Conservation (phyloP, 2,329 filamentous ascomycete species). For the Xylariales sp. region DNA sequence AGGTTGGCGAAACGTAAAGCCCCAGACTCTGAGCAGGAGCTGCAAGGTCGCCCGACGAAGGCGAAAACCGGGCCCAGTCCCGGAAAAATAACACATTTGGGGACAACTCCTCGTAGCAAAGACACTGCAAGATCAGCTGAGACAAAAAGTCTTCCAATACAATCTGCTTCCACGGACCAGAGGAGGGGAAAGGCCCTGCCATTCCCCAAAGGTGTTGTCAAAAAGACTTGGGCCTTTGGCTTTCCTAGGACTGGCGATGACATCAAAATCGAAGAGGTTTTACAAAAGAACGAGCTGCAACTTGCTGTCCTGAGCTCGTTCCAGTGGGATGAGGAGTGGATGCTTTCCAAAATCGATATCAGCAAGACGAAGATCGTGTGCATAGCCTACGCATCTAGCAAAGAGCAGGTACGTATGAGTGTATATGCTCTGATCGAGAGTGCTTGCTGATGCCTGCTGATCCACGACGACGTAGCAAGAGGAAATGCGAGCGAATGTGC, state of each 20-base stretch:
- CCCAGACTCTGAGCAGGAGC: constrained; percentile 13
- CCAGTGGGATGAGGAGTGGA: constrained; percentile 79
- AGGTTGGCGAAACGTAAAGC: constrained; percentile 56
- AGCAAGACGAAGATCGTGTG: constrained; percentile 58
- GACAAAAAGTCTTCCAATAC: background rate
- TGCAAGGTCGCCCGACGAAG: constrained; percentile 12
- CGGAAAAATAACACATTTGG: too few species aligned
- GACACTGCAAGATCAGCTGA: background rate
- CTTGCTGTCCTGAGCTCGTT: constrained; percentile 83
- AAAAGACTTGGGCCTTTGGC: constrained; percentile 73
- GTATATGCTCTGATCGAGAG: background rate
- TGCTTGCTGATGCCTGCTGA: background rate
- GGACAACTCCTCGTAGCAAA: too few species aligned
- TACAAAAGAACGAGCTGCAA: constrained; percentile 68
- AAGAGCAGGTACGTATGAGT: constrained; percentile 43
- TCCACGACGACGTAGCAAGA: constrained; percentile 44
- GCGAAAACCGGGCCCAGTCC: constrained; percentile 9
- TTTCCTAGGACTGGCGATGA: constrained; percentile 61
- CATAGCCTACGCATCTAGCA: constrained; percentile 49
- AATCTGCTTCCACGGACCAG: constrained; percentile 6
- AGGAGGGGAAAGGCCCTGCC: constrained; percentile 25
- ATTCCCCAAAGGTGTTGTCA: constrained; percentile 61
- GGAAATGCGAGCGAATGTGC: constrained; percentile 44
- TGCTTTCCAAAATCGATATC: constrained; percentile 66
- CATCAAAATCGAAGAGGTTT: constrained; percentile 82